Evolutionary conservation across 1,139 yeast genomes (phyloP).

Genomic region (Yamadazyma triangularis): DNA sequence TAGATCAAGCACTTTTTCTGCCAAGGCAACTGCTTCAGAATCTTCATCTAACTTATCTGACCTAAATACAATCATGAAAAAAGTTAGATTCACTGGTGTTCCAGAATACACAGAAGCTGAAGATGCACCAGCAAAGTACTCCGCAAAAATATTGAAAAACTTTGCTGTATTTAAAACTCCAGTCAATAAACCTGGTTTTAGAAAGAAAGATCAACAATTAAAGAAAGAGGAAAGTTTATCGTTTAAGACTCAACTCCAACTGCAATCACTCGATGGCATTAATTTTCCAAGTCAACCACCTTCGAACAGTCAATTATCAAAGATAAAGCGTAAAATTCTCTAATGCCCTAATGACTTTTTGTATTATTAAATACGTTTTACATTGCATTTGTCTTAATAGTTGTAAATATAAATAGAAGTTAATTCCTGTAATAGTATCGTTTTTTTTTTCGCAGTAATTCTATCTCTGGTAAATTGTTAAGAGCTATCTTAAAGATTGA

Average conservation of each 20-base stretch:
- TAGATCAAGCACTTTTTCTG: background rate
- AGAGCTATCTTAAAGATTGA: no score
- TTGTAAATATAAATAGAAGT: no score
- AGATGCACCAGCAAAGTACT: conserved; percentile 50
- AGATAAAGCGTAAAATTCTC: background rate
- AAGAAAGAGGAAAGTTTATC: conserved; percentile 51
- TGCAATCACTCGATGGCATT: conserved; percentile 1
- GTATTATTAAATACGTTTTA: no score
- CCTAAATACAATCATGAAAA: conserved; percentile 20
- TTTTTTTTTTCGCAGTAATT: no score
- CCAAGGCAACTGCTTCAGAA: conserved; percentile 2
- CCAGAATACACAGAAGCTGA: conserved; percentile 49
- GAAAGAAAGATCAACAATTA: conserved; percentile 40
- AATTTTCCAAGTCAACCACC: background rate
- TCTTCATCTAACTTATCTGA: conserved; percentile 9
- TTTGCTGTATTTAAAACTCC: conserved; percentile 38
- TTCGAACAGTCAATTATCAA: background rate
- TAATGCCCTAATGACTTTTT: background rate
- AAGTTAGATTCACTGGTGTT: conserved; percentile 51
- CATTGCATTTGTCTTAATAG: no score
- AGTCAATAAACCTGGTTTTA: conserved; percentile 14
- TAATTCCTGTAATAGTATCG: no score
- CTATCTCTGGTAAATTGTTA: no score
- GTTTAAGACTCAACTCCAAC: conserved; percentile 33
- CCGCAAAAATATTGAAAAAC: conserved; percentile 43